Evolutionary conservation across 805 yeast species (phyloP).

Genomic region (Yamadazyma laniorum): DNA sequence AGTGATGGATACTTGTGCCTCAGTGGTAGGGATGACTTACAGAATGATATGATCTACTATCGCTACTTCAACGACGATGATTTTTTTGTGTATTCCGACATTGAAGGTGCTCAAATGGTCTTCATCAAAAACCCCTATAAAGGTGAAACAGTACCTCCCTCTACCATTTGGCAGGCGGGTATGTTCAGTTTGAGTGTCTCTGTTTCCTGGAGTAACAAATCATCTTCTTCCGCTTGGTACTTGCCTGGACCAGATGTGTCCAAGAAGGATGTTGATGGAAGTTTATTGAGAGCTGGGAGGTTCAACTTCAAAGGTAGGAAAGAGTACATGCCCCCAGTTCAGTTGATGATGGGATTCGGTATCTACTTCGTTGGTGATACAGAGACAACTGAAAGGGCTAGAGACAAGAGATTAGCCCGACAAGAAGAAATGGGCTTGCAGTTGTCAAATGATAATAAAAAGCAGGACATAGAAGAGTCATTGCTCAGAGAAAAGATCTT

Average conservation of each 20-base stretch:
- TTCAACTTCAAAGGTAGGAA: conserved; percentile 56
- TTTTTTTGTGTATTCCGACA: conserved; percentile 68
- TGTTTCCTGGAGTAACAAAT: conserved; percentile 86
- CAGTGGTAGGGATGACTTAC: conserved; percentile 81
- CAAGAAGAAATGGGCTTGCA: conserved; percentile 40
- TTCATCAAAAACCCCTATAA: conserved; percentile 77
- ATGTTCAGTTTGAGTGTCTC: conserved; percentile 77
- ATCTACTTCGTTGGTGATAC: conserved; percentile 71
- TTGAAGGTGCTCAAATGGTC: conserved; percentile 71
- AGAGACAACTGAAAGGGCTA: conserved; percentile 41
- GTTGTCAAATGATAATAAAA: conserved; percentile 34
- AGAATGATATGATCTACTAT: conserved; percentile 75
- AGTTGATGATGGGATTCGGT: conserved; percentile 86
- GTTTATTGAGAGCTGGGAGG: conserved; percentile 58
- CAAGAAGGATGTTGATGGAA: conserved; percentile 62
- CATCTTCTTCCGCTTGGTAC: conserved; percentile 83
- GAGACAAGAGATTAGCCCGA: conserved; percentile 25
- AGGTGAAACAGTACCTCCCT: conserved; percentile 74
- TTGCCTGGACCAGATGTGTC: conserved; percentile 67
- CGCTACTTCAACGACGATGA: conserved; percentile 76
- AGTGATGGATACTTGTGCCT: conserved; percentile 84
- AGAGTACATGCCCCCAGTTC: conserved; percentile 71
- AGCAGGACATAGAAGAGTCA: conserved; percentile 32
- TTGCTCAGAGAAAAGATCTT: conserved; percentile 13
- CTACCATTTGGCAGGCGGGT: conserved; percentile 88